Percentiles rank a stretch among this genome's conserved stretches.
Evolutionary conservation across 2,329 filamentous ascomycete genomes (phyloP).

Genomic region (Pyricularia pennisetigena): DNA sequence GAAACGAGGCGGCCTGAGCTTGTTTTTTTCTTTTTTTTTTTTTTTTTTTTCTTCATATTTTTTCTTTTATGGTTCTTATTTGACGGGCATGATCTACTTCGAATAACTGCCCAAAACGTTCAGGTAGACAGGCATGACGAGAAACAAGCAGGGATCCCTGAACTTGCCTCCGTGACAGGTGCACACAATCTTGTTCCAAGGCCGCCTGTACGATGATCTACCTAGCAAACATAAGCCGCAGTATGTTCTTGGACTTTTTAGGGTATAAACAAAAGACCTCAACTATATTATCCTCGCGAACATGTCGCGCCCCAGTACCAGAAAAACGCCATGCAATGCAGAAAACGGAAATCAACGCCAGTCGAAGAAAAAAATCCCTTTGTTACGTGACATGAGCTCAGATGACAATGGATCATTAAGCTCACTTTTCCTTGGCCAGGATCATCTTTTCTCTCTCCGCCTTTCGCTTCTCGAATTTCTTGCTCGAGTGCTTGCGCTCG

Average conservation of each 20-base stretch:
- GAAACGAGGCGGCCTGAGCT: neutral
- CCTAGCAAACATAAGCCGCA: neutral
- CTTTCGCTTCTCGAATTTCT: slow-evolving; percentile 55
- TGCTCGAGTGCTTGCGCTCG: slow-evolving; percentile 81
- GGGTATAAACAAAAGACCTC: neutral
- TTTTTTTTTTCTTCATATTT: neutral
- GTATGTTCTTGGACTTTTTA: neutral
- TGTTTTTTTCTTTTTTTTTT: neutral
- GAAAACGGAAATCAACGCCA: neutral
- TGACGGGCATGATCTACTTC: too few relatives aligned
- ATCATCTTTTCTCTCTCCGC: slow-evolving; percentile 79
- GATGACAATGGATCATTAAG: neutral
- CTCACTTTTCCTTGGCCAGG: slow-evolving; percentile 50
- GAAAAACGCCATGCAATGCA: slow-evolving; percentile 3
- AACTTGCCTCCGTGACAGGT: neutral
- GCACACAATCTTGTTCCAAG: neutral
- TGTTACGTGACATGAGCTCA: neutral
- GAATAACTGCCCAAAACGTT: too few relatives aligned
- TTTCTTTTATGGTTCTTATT: too few relatives aligned
- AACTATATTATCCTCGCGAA: neutral
- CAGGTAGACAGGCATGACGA: too few relatives aligned
- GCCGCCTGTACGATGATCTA: neutral
- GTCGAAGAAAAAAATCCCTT: neutral
- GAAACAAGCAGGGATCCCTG: neutral
- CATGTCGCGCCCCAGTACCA: neutral